Evolutionary conservation across 2,329 filamentous ascomycete genomes (phyloP).

Genomic region (Claviceps sp.): DNA sequence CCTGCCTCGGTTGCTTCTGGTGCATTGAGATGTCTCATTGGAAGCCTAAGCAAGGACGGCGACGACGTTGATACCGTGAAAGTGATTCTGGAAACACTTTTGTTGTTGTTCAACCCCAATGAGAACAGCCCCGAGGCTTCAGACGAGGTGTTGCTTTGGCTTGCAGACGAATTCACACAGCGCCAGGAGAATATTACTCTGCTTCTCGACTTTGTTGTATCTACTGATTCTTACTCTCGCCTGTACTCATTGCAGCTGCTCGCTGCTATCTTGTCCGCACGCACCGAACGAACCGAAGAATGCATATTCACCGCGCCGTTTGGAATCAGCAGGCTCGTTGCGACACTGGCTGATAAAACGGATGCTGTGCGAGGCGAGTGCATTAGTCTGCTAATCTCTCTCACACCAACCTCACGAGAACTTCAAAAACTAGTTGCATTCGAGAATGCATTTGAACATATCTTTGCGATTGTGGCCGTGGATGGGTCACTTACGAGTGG

Average conservation of each 20-base stretch:
- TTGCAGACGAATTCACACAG: slow-evolving; percentile 96
- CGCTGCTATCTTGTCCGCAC: slow-evolving; percentile 68
- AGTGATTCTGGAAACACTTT: slow-evolving; percentile 82
- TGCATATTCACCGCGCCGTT: slow-evolving; percentile 81
- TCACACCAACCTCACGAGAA: slow-evolving; percentile 76
- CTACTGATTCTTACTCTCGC: slow-evolving; percentile 76
- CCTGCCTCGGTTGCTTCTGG: slow-evolving; percentile 92
- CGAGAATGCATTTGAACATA: slow-evolving; percentile 78
- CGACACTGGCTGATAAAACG: slow-evolving; percentile 67
- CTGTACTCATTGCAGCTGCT: slow-evolving; percentile 86
- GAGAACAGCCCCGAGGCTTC: slow-evolving; percentile 75
- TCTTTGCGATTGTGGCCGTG: slow-evolving; percentile 67
- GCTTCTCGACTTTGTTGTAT: slow-evolving; percentile 78
- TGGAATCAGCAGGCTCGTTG: slow-evolving; percentile 76
- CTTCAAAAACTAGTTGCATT: slow-evolving; percentile 94
- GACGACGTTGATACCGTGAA: slow-evolving; percentile 96
- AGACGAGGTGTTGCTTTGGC: slow-evolving; percentile 89
- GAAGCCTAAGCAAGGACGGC: slow-evolving; percentile 70
- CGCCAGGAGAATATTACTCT: slow-evolving; percentile 92
- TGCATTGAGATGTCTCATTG: slow-evolving; percentile 78
- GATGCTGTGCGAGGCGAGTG: slow-evolving; percentile 84
- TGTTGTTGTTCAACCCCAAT: slow-evolving; percentile 76
- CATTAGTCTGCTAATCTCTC: slow-evolving; percentile 70
- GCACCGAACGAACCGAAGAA: slow-evolving; percentile 86
- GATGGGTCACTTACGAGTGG: slow-evolving; percentile 77